A percentile compares a stretch with the other conserved stretches of the same genome.
phyloP scores from a whole-genome alignment of 306 rosid genomes.

The Cajanus cajan region DNA sequence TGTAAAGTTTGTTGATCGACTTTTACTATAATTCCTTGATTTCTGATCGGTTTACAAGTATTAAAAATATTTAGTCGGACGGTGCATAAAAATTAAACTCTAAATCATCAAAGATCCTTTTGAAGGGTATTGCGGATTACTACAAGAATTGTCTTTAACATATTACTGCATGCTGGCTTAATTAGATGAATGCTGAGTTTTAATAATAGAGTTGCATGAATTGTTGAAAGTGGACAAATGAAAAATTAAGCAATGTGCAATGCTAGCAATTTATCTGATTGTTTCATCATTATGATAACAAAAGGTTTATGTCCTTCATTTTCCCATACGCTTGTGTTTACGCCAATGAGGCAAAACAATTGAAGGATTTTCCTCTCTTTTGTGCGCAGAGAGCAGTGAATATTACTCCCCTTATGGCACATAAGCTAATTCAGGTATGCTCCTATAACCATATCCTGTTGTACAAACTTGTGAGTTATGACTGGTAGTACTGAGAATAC shows the following conservation, averaged over 20 bases:
- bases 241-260: not conserved
- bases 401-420: slow-evolving; percentile 75
- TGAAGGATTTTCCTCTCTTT: not conserved
- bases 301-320: not conserved
- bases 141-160: not conserved
- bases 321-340: slow-evolving; percentile 7
- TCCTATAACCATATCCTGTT: slow-evolving; percentile 1
- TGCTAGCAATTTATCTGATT: not conserved
- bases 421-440: slow-evolving; percentile 72
- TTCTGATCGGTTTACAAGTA: too few species aligned
- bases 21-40: too few species aligned
- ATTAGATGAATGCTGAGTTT: not conserved
- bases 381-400: slow-evolving; percentile 76
- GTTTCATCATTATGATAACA: not conserved
- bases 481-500: not conserved
- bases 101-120: not conserved
- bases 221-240: not conserved
- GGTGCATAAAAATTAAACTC: too few species aligned
- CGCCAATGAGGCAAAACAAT: not conserved
- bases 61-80: too few species aligned
- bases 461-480: not conserved
- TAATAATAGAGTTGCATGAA: not conserved
- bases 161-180: not conserved
- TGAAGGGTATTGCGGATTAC: not conserved
- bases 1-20: not conserved